phyloP scores from a whole-genome alignment of 495 filamentous ascomycete genomes.

The Podospora pseudoanserina region DNA sequence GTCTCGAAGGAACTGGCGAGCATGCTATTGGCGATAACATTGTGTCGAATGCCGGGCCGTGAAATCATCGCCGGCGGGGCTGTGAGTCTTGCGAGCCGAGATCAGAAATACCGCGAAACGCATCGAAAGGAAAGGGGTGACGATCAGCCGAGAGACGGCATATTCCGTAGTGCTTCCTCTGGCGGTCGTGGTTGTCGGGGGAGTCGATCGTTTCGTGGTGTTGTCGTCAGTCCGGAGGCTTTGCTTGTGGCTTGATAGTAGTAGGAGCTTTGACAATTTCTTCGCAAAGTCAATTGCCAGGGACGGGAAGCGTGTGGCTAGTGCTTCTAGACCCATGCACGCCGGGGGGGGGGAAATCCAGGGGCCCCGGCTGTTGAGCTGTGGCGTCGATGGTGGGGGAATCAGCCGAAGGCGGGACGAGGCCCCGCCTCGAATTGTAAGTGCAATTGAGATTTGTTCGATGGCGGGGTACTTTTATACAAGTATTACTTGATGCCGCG shows the following conservation, averaged over 20 bases:
- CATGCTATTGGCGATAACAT: slow-evolving; percentile 23
- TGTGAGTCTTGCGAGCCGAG: slow-evolving; percentile 2
- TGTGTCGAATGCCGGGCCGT: slow-evolving; percentile 25
- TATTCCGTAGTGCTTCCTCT: background rate
- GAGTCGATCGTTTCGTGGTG: background rate
- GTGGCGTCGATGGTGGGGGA: slow-evolving; percentile 1
- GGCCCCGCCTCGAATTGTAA: background rate
- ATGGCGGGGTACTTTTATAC: slow-evolving; percentile 6
- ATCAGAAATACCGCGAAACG: background rate
- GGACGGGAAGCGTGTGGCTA: background rate
- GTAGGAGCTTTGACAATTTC: background rate
- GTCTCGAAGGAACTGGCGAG: slow-evolving; percentile 40
- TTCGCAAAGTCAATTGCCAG: background rate
- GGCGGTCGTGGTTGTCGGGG: background rate
- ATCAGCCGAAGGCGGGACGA: slow-evolving; percentile 1
- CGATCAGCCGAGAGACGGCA: background rate
- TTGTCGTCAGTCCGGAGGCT: background rate
- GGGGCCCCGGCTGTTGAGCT: background rate
- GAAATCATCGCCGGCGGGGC: slow-evolving; percentile 33
- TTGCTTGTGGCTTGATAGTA: background rate
- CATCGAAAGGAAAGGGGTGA: background rate
- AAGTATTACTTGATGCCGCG: slow-evolving; percentile 1
- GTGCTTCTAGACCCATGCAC: background rate
- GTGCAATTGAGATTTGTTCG: slow-evolving; percentile 1
- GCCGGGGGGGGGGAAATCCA: background rate